A percentile compares a stretch with the other conserved stretches of the same genome.
Evolutionary conservation across 2,329 filamentous ascomycete species (phyloP).

Genomic region (Teratosphaeria nubilosa): DNA sequence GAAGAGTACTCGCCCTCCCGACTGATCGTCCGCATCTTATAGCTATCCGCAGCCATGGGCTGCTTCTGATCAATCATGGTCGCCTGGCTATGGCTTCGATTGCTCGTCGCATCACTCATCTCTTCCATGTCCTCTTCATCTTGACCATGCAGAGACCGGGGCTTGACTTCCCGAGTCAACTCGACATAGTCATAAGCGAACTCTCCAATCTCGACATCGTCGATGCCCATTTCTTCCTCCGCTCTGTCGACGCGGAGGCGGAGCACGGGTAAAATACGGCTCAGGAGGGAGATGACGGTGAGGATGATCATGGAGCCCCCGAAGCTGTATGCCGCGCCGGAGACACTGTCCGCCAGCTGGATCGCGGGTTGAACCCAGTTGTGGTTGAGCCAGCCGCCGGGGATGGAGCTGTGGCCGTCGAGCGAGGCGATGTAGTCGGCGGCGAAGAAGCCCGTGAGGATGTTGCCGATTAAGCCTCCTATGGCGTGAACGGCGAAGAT

Average conservation of each 20-base stretch:
- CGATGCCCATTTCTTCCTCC: constrained; percentile 73
- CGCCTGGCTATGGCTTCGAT: constrained; percentile 8
- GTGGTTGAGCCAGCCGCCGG: constrained; percentile 72
- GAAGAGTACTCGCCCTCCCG: background rate
- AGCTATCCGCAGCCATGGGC: background rate
- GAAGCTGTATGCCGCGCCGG: constrained; percentile 71
- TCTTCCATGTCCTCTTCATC: constrained; percentile 1
- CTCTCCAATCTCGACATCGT: constrained; percentile 81
- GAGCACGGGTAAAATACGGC: constrained; percentile 69
- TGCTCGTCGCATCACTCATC: constrained; percentile 6
- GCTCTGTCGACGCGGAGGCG: constrained; percentile 65
- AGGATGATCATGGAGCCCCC: constrained; percentile 31
- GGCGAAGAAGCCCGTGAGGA: constrained; percentile 73
- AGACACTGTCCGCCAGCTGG: constrained; percentile 71
- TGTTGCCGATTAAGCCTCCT: constrained; percentile 68
- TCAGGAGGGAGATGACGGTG: constrained; percentile 58
- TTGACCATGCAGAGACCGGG: constrained; percentile 5
- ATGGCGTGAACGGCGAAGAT: constrained; percentile 74
- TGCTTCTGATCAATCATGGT: constrained; percentile 8
- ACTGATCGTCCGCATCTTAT: constrained; percentile 2
- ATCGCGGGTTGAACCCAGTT: constrained; percentile 77
- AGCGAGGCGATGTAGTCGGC: constrained; percentile 75
- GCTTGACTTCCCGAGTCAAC: constrained; percentile 58
- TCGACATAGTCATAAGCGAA: constrained; percentile 95
- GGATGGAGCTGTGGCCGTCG: constrained; percentile 57